These are phyloP conservation scores for Saccharomycopsis sp. DNA, from an alignment of 805 yeast genomes.

Conservation along the genomic window DNA sequence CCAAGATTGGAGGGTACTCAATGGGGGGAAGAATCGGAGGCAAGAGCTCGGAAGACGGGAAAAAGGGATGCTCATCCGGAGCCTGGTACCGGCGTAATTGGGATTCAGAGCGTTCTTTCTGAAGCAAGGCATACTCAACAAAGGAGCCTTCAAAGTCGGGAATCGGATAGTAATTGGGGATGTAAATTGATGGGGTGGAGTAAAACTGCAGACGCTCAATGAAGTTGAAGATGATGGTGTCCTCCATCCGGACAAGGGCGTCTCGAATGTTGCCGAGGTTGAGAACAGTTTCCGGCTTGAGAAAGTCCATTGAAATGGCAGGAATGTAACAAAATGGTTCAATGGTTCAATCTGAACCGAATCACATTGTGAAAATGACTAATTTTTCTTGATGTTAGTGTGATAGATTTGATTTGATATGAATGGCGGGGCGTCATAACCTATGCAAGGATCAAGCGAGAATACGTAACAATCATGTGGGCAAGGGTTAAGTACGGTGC, in stretches of 20 bases:
- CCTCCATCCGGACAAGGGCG: constrained; percentile 88
- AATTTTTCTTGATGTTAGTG: too few relatives aligned
- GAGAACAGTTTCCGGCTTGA: constrained; percentile 72
- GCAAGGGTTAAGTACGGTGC: too few relatives aligned
- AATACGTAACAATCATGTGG: too few relatives aligned
- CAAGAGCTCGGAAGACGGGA: constrained; percentile 54
- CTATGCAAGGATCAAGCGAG: too few relatives aligned
- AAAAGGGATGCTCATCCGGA: constrained; percentile 90
- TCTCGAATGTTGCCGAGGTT: constrained; percentile 75
- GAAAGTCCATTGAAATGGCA: constrained; percentile 81
- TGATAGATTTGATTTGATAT: too few relatives aligned
- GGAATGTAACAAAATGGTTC: too few relatives aligned
- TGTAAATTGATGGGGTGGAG: constrained; percentile 67
- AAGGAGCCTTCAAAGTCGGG: constrained; percentile 72
- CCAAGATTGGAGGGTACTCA: constrained; percentile 70
- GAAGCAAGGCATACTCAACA: constrained; percentile 75
- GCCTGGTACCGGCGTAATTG: constrained; percentile 86
- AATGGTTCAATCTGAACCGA: too few relatives aligned
- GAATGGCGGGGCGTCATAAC: too few relatives aligned
- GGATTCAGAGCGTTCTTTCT: constrained; percentile 65
- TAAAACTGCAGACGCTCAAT: constrained; percentile 90
- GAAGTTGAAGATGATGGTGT: constrained; percentile 83
- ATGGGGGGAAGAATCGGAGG: constrained; percentile 72
- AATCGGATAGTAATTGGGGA: constrained; percentile 44
- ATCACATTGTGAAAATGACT: too few relatives aligned